Evolutionary conservation across 2,329 filamentous ascomycete genomes (phyloP), one percentile per base, ranked within the genome.

Genomic region (Aspergillus quadricinctus): DNA sequence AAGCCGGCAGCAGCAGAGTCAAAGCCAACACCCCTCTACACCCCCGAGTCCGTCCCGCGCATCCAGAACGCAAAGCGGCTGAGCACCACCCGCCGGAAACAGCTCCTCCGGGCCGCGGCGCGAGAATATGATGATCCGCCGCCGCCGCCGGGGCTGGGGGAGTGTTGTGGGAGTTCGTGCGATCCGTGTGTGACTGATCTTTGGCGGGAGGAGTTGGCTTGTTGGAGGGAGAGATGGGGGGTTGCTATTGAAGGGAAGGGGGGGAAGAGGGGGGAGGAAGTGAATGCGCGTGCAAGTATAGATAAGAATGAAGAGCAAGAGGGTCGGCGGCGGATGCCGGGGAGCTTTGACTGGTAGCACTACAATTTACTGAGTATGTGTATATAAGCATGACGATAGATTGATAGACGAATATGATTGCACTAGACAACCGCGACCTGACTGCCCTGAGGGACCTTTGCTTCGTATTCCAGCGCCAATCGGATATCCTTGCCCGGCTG

Each of bases 391-490:
- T 35, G 1, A 14, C 3, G 31, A 41, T 23, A 21, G n/a, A 45
- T 21, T 21, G 41, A 45, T 45, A 23, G n/a, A 45, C n/a, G 7
- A 14, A 19, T 21, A 45, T 45, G 19, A 11, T 21, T 40, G 41
- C 9, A 19, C 2, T 11, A 27, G 43, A 25, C 21, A 25, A 46
- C 4, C 5, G 27, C 43, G 2, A 62, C 59, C 43, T 64, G 57
- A 23, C 50, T 58, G 21, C 69, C 67, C 37, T 52, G 64, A 1
- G 86, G 86, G 62, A 83, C 75, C 23, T 77, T 78, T 19, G 86
- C 80, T 57, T 83, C 80, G 70, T 88, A 89, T 72, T 86, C 83
- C 57, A 89, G 66, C 25, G 73, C 72, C 58, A 89, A 69, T 69
- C 80, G 81, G 17, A 83, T 81, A 3, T 80, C 78, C 63, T 80